phyloP scores from a whole-genome alignment of 805 yeast species.

The Spathaspora boniae region DNA sequence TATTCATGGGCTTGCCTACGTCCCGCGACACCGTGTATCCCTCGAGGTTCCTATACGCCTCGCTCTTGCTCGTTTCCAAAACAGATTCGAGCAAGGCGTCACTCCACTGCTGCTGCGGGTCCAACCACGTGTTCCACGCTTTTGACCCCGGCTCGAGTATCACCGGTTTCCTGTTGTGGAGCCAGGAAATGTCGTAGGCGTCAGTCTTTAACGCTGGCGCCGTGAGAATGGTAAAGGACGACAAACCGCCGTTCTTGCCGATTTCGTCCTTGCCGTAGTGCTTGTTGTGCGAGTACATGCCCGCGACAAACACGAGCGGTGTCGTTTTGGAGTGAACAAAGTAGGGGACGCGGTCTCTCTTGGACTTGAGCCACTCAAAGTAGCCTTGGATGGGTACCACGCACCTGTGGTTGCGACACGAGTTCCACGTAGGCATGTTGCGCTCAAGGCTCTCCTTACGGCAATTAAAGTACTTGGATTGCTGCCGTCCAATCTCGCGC shows the following conservation, averaged over 20 bases:
- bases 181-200: constrained; percentile 55
- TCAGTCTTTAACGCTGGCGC: constrained; percentile 50
- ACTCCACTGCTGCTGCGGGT: constrained; percentile 38
- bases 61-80: constrained; percentile 32
- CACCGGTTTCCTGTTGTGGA: constrained; percentile 79
- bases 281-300: constrained; percentile 36
- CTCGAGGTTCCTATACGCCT: constrained; percentile 36
- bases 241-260: constrained; percentile 24
- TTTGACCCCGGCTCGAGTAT: constrained; percentile 55
- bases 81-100: constrained; percentile 34
- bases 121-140: constrained; percentile 66
- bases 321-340: constrained; percentile 54
- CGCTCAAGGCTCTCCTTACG: constrained; percentile 57
- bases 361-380: constrained; percentile 68
- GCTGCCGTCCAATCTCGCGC: constrained; percentile 29
- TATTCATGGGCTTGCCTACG: constrained; percentile 60
- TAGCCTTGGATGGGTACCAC: constrained; percentile 80
- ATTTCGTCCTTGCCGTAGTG: constrained; percentile 21
- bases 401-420: constrained; percentile 54
- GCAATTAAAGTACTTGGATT: constrained; percentile 68
- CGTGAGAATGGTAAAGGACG: constrained; percentile 68
- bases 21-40: constrained; percentile 55
- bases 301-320: constrained; percentile 61
- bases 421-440: constrained; percentile 55
- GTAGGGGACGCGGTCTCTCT: constrained; percentile 54